A percentile compares a stretch with the other conserved stretches of the same genome.
These are phyloP conservation scores for Luffa acutangula DNA, from an alignment of 306 rosid species.

Conservation along the genomic window DNA sequence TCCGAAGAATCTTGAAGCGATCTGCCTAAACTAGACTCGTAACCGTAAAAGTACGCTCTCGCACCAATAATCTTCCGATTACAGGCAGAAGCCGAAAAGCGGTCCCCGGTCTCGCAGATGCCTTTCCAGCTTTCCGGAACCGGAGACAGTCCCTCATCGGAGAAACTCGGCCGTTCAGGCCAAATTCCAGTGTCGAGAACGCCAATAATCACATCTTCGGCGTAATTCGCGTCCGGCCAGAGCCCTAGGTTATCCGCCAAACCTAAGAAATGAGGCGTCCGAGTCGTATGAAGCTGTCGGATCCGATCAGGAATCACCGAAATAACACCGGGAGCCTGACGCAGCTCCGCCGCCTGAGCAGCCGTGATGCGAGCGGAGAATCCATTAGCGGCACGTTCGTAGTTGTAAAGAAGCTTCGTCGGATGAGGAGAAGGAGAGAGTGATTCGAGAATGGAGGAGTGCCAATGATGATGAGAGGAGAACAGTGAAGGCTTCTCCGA, in stretches of 20 bases:
- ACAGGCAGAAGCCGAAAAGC: constrained; percentile 45
- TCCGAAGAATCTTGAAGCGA: constrained; percentile 43
- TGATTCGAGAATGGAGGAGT: constrained; percentile 49
- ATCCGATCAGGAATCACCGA: constrained; percentile 55
- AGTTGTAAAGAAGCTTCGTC: constrained; percentile 52
- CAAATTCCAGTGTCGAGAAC: constrained; percentile 78
- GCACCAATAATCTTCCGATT: constrained; percentile 71
- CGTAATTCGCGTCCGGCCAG: constrained; percentile 51
- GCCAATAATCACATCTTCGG: constrained; percentile 55
- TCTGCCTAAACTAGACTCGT: constrained; percentile 28
- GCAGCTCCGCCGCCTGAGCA: constrained; percentile 35
- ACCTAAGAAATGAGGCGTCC: constrained; percentile 53
- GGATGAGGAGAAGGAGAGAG: constrained; percentile 57
- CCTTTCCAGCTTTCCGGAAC: constrained; percentile 62
- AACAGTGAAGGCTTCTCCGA: constrained; percentile 40
- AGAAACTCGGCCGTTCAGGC: constrained; percentile 65
- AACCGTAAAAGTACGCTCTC: constrained; percentile 44
- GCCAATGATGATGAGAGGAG: constrained; percentile 52
- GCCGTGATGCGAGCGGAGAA: constrained; percentile 57
- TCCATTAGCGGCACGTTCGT: constrained; percentile 42
- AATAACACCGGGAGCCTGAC: constrained; percentile 24
- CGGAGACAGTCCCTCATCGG: constrained; percentile 29
- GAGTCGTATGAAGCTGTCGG: constrained; percentile 73
- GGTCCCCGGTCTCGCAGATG: constrained; percentile 18
- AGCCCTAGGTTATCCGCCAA: constrained; percentile 43